These are phyloP conservation scores for Ophiostoma fasciatum DNA, from an alignment of 2,329 filamentous ascomycete species.

Conservation along the genomic window DNA sequence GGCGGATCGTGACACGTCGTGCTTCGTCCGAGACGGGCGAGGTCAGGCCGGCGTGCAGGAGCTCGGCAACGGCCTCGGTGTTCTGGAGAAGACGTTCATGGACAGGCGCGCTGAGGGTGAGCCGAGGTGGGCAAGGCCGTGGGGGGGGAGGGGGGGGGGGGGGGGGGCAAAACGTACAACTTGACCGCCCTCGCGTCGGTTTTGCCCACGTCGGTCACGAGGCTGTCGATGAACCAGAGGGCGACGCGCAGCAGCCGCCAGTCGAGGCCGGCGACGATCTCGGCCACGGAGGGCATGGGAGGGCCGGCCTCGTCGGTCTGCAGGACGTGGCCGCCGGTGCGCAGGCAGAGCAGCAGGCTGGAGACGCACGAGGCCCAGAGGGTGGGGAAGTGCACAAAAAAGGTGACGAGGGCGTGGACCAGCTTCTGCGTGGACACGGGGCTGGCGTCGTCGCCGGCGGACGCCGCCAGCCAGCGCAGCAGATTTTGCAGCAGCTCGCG, in stretches of 20 bases:
- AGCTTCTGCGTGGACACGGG: conserved; percentile 57
- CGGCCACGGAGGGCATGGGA: conserved; percentile 26
- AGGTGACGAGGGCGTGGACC: conserved; percentile 61
- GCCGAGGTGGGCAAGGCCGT: too few species aligned
- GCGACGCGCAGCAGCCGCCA: conserved; percentile 38
- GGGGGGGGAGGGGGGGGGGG: too few species aligned
- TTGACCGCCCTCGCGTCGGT: conserved; percentile 47
- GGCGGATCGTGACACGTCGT: conserved; percentile 22
- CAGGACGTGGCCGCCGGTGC: too few species aligned
- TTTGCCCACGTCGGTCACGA: conserved; percentile 55
- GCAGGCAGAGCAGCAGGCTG: conserved; percentile 47
- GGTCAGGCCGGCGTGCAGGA: conserved; percentile 23
- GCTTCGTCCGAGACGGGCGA: background rate
- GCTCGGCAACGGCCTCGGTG: conserved; percentile 30
- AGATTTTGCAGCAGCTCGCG: conserved; percentile 44
- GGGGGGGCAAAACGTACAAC: too few species aligned
- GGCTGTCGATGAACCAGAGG: conserved; percentile 48
- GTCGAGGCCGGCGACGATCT: conserved; percentile 30
- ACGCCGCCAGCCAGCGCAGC: conserved; percentile 45
- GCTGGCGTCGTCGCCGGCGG: conserved; percentile 35
- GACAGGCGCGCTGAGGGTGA: conserved; percentile 18
- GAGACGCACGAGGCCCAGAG: conserved; percentile 52
- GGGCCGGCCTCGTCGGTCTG: too few species aligned
- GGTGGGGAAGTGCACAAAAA: conserved; percentile 55
- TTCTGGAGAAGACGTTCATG: conserved; percentile 37